Conservation (phyloP, 306 rosid genomes). For the Lupinus albus region DNA sequence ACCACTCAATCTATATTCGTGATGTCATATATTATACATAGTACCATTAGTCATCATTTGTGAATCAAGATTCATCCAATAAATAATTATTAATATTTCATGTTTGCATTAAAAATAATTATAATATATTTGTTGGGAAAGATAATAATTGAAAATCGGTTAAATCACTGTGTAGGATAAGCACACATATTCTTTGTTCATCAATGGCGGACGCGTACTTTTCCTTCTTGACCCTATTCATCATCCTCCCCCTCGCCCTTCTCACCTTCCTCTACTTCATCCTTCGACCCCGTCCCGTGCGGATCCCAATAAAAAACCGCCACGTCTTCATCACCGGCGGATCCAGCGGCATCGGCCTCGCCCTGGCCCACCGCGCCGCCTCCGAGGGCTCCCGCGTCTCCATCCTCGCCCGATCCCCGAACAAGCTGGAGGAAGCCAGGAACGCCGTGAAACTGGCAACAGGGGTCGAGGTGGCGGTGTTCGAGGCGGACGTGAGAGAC, state of each 20-base stretch:
- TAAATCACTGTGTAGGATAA: too few species aligned
- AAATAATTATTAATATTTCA: too few species aligned
- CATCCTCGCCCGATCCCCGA: slow-evolving; percentile 71
- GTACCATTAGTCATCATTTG: not conserved
- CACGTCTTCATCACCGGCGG: slow-evolving; percentile 97
- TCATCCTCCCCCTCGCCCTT: slow-evolving; percentile 49
- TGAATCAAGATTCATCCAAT: too few species aligned
- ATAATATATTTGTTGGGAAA: too few species aligned
- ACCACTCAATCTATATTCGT: not conserved
- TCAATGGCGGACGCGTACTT: slow-evolving; percentile 57
- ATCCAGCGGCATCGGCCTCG: slow-evolving; percentile 95
- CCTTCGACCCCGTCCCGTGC: slow-evolving; percentile 68
- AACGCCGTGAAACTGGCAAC: slow-evolving; percentile 60
- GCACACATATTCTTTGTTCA: not conserved
- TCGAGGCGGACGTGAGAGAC: slow-evolving; percentile 78
- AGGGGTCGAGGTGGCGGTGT: slow-evolving; percentile 67
- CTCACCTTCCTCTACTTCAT: slow-evolving; percentile 59
- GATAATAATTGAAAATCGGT: too few species aligned
- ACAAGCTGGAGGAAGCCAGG: slow-evolving; percentile 73
- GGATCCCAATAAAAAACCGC: slow-evolving; percentile 74
- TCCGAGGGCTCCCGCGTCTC: slow-evolving; percentile 83
- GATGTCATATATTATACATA: not conserved
- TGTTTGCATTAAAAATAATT: too few species aligned
- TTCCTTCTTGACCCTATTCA: slow-evolving; percentile 47
- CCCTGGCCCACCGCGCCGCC: slow-evolving; percentile 82